Base-by-base conservation (phyloP, 441 rosid species). In the Breynia disticha region DNA sequence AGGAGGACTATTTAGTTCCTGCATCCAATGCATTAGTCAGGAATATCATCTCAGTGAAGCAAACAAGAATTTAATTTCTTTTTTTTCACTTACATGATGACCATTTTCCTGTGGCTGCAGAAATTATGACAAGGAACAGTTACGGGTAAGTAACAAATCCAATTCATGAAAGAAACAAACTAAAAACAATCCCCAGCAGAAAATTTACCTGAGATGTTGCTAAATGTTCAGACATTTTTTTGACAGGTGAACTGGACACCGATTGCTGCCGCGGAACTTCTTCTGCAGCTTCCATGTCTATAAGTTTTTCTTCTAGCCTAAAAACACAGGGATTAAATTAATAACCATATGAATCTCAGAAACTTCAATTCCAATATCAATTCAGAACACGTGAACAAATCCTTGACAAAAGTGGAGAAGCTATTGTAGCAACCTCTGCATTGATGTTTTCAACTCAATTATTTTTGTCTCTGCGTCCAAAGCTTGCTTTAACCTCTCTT, bases 301-400 rank as follows among this genome's bases (percentile, higher is more conserved):
- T 78, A 51, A 94, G 67, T 63, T 79, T 89, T 76, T 85, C 97
- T 67, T 80, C 86, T 43, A 94, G 86, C 74, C 99, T 89, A 69
- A 41, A 41, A 41, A 3, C 13, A 11, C n/a, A 15, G n/a, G 9
- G n/a, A 15, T 13, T 41, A 41, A 9, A 4, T 41, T 41, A 15
- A n/a, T n/a, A n/a, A 41, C 44, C 44, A 41, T 15, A 41, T 3
- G 9, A 41, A 41, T 41, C 44, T 41, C 13, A 41, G 44, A 41
- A 15, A 41, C n/a, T 41, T 41, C 13, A 18, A 35, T 52, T n/a
- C n/a, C n/a, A 41, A 41, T 28, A 28, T 37, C 28, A 41, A 15
- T 15, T 13, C 10, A 16, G 9, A 35, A 35, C 35, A 8, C 19
- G 16, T 6, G 12, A 15, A 13, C 1, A 52, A 54, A 16, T 19